Percentiles rank a stretch among this genome's conserved stretches.
Conservation (phyloP, 1,284 basidiomycete species). For the Austroboletus novae-zelandiae region DNA sequence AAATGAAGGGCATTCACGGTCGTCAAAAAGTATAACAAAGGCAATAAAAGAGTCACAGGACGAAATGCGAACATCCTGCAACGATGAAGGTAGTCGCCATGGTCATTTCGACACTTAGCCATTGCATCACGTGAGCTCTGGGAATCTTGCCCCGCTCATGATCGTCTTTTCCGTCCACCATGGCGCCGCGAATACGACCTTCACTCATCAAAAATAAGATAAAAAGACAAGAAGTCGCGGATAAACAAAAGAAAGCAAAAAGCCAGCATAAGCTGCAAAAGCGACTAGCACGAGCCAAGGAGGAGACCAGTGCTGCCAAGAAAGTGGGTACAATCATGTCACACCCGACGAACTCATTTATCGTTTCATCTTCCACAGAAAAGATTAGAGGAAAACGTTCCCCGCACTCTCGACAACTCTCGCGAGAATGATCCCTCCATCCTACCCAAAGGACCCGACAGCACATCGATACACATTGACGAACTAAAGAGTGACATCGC, state of each 20-base stretch:
- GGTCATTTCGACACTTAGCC: background rate
- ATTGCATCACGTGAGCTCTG: slow-evolving; percentile 23
- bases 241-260: slow-evolving; percentile 79
- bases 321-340: slow-evolving; percentile 49
- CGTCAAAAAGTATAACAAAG: slow-evolving; percentile 19
- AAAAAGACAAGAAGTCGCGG: slow-evolving; percentile 74
- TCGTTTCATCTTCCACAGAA: slow-evolving; percentile 50
- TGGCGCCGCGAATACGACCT: slow-evolving; percentile 60
- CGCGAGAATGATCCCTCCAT: slow-evolving; percentile 88
- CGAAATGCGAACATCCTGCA: slow-evolving; percentile 27
- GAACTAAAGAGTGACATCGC: slow-evolving; percentile 68
- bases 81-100: background rate
- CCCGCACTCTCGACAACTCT: slow-evolving; percentile 91
- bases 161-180: slow-evolving; percentile 21
- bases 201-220: slow-evolving; percentile 80
- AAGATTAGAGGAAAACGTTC: slow-evolving; percentile 82
- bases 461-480: slow-evolving; percentile 40
- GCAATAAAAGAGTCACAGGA: slow-evolving; percentile 16
- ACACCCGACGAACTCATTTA: background rate
- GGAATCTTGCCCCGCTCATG: background rate
- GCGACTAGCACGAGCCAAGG: slow-evolving; percentile 72
- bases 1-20: slow-evolving; percentile 63
- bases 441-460: slow-evolving; percentile 40
- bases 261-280: slow-evolving; percentile 79
- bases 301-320: slow-evolving; percentile 64